Percentiles rank a stretch among this genome's conserved stretches.
phyloP scores from a whole-genome alignment of 2,329 filamentous ascomycete genomes.

The Pyrenophora tritici-repentis region DNA sequence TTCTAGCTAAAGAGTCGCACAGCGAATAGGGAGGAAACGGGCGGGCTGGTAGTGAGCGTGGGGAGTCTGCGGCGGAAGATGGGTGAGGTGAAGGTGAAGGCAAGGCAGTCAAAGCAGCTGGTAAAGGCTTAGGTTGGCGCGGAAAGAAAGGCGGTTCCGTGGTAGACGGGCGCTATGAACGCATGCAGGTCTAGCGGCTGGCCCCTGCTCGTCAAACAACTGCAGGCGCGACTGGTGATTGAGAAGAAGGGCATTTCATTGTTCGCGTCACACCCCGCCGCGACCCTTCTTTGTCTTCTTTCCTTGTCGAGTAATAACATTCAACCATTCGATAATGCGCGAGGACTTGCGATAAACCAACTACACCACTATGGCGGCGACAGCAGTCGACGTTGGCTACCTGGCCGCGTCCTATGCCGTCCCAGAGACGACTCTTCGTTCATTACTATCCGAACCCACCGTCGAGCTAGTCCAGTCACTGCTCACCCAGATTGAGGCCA shows the following conservation, averaged over 20 bases:
- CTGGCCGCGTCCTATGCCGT: constrained; percentile 73
- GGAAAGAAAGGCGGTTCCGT: constrained; percentile 4
- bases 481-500: constrained; percentile 73
- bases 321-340: constrained; percentile 25
- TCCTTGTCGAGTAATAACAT: constrained; percentile 10
- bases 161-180: constrained; percentile 18
- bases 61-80: neutral
- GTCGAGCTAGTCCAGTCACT: constrained; percentile 76
- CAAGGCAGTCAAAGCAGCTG: neutral
- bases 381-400: constrained; percentile 70
- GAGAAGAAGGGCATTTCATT: constrained; percentile 17
- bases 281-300: constrained; percentile 34
- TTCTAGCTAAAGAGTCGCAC: constrained; percentile 44
- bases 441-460: constrained; percentile 70
- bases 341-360: constrained; percentile 17
- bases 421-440: constrained; percentile 66
- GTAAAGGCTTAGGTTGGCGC: neutral
- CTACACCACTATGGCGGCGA: constrained; percentile 60
- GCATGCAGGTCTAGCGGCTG: constrained; percentile 20
- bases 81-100: constrained; percentile 2
- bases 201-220: constrained; percentile 28
- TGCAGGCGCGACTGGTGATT: constrained; percentile 24
- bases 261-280: constrained; percentile 17
- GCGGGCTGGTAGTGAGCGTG: constrained; percentile 7
- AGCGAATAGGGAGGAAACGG: constrained; percentile 7